phyloP scores from a whole-genome alignment of 768 basidiomycete species.

The Hortiboletus campestris region DNA sequence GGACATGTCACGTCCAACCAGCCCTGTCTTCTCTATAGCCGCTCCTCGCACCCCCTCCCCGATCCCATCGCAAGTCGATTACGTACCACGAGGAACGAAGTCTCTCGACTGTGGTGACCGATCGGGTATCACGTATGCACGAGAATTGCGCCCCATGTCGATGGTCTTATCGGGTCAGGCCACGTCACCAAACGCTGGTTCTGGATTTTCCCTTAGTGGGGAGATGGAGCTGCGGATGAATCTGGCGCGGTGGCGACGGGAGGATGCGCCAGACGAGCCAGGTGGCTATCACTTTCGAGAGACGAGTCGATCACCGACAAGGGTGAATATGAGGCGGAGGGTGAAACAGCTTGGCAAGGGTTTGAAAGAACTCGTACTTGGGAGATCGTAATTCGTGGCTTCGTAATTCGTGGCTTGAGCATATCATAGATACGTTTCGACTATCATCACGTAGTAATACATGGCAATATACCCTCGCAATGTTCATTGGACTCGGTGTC shows the following conservation, averaged over 20 bases:
- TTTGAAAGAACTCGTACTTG: slow-evolving; percentile 31
- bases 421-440: background rate
- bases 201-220: slow-evolving; percentile 57
- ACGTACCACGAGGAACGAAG: slow-evolving; percentile 31
- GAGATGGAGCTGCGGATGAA: slow-evolving; percentile 60
- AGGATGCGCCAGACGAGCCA: slow-evolving; percentile 30
- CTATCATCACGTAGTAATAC: background rate
- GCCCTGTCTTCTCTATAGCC: slow-evolving; percentile 29
- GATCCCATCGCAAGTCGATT: slow-evolving; percentile 22
- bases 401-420: slow-evolving; percentile 8
- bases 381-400: slow-evolving; percentile 18
- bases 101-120: slow-evolving; percentile 31
- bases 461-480: background rate
- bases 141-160: slow-evolving; percentile 29
- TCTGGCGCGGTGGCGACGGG: slow-evolving; percentile 39
- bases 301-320: slow-evolving; percentile 21
- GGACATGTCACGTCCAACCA: slow-evolving; percentile 42
- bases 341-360: slow-evolving; percentile 32
- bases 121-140: slow-evolving; percentile 16
- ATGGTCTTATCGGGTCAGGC: slow-evolving; percentile 23
- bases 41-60: slow-evolving; percentile 28
- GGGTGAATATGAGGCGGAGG: slow-evolving; percentile 21
- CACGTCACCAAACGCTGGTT: slow-evolving; percentile 14
- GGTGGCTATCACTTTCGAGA: slow-evolving; percentile 33
- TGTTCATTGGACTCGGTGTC: background rate